A percentile compares a stretch with the other conserved stretches of the same genome.
These are phyloP conservation scores for Chondrus crispus DNA, from an alignment of 23 red algal species.

Conservation along the genomic window DNA sequence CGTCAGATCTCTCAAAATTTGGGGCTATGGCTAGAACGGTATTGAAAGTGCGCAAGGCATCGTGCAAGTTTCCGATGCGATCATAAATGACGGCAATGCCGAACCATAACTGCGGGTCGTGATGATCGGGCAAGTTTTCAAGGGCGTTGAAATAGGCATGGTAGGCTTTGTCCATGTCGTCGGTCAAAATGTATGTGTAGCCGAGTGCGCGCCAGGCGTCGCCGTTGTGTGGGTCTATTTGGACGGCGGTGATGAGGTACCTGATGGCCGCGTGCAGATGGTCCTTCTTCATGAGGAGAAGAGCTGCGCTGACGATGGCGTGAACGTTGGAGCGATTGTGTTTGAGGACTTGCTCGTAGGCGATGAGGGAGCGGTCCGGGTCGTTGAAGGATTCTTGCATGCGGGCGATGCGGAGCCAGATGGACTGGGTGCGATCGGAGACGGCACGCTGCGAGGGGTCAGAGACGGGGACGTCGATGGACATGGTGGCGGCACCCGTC, in stretches of 20 bases:
- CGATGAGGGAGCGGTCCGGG: constrained; percentile 15
- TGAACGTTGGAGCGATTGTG: constrained; percentile 6
- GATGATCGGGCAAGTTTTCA: neutral
- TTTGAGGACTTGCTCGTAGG: neutral
- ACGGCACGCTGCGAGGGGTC: neutral
- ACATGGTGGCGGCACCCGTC: neutral
- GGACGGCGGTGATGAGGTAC: constrained; percentile 6
- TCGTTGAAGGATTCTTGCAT: constrained; percentile 20
- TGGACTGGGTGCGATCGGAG: constrained; percentile 17
- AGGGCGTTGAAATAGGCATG: constrained; percentile 69
- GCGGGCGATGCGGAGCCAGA: constrained; percentile 32
- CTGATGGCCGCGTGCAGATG: neutral
- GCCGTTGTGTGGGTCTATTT: neutral
- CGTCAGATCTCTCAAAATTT: constrained; percentile 21
- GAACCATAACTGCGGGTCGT: constrained; percentile 62
- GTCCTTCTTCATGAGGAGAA: constrained; percentile 39
- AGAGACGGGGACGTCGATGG: neutral
- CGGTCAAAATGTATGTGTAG: constrained; percentile 37
- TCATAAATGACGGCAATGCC: constrained; percentile 69
- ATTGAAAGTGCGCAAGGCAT: constrained; percentile 42
- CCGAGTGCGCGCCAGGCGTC: constrained; percentile 32
- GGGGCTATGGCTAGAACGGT: constrained; percentile 49
- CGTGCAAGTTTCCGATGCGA: constrained; percentile 37
- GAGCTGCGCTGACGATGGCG: neutral
- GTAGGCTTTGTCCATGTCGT: constrained; percentile 66